Evolutionary conservation across 2,329 filamentous ascomycete genomes (phyloP).

Genomic region (Trichophyton equinum): DNA sequence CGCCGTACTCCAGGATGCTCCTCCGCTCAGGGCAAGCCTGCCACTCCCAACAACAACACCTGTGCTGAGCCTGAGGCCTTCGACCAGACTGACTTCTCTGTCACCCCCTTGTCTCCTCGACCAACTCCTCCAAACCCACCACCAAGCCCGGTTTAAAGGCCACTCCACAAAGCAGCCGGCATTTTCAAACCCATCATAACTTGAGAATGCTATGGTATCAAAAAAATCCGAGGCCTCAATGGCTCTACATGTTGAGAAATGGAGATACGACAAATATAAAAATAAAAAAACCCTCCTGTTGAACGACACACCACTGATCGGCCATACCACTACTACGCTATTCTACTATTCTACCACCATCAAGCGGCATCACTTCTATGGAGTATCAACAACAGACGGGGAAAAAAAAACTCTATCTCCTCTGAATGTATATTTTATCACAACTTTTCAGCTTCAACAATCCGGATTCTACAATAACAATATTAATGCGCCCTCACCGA

Average conservation of each 20-base stretch:
- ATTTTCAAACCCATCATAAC: background rate
- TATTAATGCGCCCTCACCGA: background rate
- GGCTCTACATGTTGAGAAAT: background rate
- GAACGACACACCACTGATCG: background rate
- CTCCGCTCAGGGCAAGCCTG: background rate
- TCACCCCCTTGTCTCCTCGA: conserved; percentile 20
- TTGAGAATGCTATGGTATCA: background rate
- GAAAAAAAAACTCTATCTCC: background rate
- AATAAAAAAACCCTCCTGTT: background rate
- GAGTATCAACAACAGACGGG: background rate
- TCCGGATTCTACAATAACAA: background rate
- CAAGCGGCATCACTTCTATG: background rate
- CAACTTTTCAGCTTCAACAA: background rate
- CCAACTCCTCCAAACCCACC: conserved; percentile 30
- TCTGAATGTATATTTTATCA: background rate
- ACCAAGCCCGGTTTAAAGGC: conserved; percentile 25
- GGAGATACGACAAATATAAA: background rate
- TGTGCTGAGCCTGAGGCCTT: background rate
- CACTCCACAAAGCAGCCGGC: background rate
- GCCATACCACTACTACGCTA: background rate
- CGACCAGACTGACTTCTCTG: conserved; percentile 3
- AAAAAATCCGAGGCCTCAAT: background rate
- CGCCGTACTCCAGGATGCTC: background rate
- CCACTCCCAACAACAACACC: background rate
- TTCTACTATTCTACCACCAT: background rate